phyloP scores from a whole-genome alignment of 495 filamentous ascomycete genomes.

The Hypoxylon lienhwacheense region DNA sequence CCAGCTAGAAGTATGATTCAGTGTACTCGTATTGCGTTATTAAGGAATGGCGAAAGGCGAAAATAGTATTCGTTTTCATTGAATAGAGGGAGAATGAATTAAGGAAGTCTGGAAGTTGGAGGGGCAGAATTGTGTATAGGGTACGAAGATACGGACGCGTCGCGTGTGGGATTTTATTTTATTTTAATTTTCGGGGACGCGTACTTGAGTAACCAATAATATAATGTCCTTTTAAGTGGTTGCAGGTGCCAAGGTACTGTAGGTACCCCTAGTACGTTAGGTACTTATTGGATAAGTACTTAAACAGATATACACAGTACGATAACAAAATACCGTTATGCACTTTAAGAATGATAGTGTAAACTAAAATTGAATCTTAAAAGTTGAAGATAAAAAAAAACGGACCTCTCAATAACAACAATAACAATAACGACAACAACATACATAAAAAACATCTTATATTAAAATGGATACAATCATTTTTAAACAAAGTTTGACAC shows the following conservation, averaged over 20 bases:
- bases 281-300: no score
- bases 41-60: slow-evolving; percentile 6
- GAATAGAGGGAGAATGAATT: no score
- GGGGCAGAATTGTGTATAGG: slow-evolving; percentile 27
- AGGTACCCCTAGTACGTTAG: no score
- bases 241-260: slow-evolving; percentile 24
- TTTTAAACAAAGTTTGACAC: not conserved
- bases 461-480: not conserved
- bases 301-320: no score
- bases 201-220: slow-evolving; percentile 27
- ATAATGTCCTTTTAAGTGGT: slow-evolving; percentile 17
- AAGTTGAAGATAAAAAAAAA: not conserved
- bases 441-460: no score
- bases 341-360: no score
- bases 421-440: not conserved
- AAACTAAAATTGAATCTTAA: no score
- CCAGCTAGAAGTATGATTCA: not conserved
- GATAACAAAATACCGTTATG: no score
- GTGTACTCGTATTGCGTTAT: slow-evolving; percentile 32
- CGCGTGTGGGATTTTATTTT: slow-evolving; percentile 15
- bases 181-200: no score
- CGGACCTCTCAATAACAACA: not conserved
- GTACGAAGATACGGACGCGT: slow-evolving; percentile 16
- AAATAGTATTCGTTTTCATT: not conserved
- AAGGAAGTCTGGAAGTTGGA: slow-evolving; percentile 27